These are phyloP conservation scores for Panaeolus papilionaceus DNA, from an alignment of 768 basidiomycete genomes.

Conservation along the genomic window DNA sequence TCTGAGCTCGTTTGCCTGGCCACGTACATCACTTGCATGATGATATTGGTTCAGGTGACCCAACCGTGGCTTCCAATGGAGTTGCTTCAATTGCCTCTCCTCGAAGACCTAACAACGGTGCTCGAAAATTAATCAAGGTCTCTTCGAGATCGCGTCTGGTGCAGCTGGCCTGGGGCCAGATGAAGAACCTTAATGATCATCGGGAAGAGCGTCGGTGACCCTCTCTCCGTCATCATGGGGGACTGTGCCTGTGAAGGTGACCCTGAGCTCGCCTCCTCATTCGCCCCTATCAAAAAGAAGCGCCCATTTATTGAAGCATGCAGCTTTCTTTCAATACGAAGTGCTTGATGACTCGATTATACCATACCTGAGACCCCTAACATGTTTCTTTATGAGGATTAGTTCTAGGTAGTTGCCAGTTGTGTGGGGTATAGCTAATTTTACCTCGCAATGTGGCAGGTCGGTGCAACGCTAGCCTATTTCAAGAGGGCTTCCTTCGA, in stretches of 20 bases:
- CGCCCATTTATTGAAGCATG: not conserved
- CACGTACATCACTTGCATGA: not conserved
- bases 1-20: not conserved
- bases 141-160: not conserved
- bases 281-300: conserved; percentile 11
- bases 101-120: not conserved
- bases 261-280: not conserved
- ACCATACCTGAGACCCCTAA: not conserved
- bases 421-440: not conserved
- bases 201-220: not conserved
- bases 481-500: not conserved
- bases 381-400: not conserved
- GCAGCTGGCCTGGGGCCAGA: not conserved
- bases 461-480: not conserved
- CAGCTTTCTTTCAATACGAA: not conserved
- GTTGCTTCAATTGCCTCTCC: not conserved
- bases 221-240: not conserved
- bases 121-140: not conserved
- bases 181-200: conserved; percentile 11
- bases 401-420: not conserved
- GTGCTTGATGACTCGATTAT: not conserved
- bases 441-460: not conserved
- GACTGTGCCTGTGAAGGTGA: not conserved
- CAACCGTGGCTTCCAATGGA: not conserved
- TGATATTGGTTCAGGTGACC: not conserved